Evolutionary conservation across 768 basidiomycete genomes (phyloP).

Genomic region (Boletellus sp.): DNA sequence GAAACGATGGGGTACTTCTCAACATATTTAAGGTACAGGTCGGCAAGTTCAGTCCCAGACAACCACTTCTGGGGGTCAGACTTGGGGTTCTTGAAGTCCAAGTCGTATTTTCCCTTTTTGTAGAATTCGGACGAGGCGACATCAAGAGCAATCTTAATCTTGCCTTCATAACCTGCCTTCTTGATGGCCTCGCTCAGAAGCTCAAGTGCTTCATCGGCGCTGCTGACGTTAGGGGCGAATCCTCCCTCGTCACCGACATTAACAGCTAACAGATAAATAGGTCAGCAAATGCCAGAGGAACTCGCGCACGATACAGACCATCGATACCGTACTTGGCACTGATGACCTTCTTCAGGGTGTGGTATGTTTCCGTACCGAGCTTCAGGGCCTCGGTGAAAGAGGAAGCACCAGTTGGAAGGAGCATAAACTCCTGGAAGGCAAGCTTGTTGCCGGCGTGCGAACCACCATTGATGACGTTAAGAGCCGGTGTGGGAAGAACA

Average conservation of each 20-base stretch:
- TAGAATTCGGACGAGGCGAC: constrained; percentile 99
- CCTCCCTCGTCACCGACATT: constrained; percentile 99
- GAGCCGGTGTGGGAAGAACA: constrained; percentile 86
- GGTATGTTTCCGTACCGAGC: constrained; percentile 97
- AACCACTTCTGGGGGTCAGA: constrained; percentile 97
- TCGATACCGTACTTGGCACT: constrained; percentile 98
- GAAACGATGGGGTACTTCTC: constrained; percentile 96
- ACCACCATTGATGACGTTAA: constrained; percentile 99
- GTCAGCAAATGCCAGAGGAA: not conserved
- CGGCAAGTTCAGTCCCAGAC: constrained; percentile 86
- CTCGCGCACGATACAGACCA: constrained; percentile 47
- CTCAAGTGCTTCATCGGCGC: constrained; percentile 96
- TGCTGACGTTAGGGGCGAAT: constrained; percentile 96
- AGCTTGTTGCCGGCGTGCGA: constrained; percentile 99
- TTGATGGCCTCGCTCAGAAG: constrained; percentile 94
- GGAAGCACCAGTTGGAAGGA: constrained; percentile 89
- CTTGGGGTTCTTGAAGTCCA: constrained; percentile 99
- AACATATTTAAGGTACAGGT: constrained; percentile 81
- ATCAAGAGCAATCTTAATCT: constrained; percentile 97
- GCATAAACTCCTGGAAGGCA: constrained; percentile 99
- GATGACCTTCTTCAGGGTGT: constrained; percentile 98
- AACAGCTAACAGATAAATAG: constrained; percentile 58
- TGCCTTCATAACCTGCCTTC: constrained; percentile 97
- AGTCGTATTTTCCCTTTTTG: constrained; percentile 99
- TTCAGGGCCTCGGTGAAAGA: constrained; percentile 97